phyloP scores from a whole-genome alignment of 2,329 filamentous ascomycete species.

The Alternaria incomplexa region DNA sequence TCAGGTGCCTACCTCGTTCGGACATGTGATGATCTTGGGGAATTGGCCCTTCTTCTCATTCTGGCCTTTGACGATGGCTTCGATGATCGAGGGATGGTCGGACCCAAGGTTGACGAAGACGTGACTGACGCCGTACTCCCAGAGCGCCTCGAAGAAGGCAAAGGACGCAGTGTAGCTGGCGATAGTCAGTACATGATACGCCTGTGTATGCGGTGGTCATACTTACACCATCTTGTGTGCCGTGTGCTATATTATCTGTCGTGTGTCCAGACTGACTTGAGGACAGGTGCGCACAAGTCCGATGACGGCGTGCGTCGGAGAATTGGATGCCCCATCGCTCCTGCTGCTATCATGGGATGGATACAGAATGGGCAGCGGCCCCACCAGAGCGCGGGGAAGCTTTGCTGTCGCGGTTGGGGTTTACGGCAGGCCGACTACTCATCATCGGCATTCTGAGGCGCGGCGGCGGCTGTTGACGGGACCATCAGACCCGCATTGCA shows the following conservation, averaged over 20 bases:
- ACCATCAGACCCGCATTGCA: background rate
- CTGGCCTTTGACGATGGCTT: slow-evolving; percentile 79
- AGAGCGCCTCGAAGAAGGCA: slow-evolving; percentile 82
- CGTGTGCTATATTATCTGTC: background rate
- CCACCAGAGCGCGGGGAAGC: slow-evolving; percentile 26
- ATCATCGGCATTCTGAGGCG: background rate
- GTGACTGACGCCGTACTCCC: slow-evolving; percentile 60
- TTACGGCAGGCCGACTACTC: background rate
- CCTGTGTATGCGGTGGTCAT: rapidly evolving
- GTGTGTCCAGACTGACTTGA: background rate
- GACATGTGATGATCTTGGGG: slow-evolving; percentile 77
- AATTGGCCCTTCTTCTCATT: slow-evolving; percentile 69
- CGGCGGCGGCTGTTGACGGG: background rate
- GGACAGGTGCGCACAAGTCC: background rate
- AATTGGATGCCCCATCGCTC: slow-evolving; percentile 2
- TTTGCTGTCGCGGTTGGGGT: background rate
- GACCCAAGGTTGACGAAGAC: slow-evolving; percentile 73
- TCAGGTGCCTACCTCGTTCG: slow-evolving; percentile 67
- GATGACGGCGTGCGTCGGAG: background rate
- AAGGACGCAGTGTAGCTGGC: slow-evolving; percentile 73
- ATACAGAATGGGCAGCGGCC: slow-evolving; percentile 7
- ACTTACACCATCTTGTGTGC: slow-evolving; percentile 32
- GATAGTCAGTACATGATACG: background rate
- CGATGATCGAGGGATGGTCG: slow-evolving; percentile 77
- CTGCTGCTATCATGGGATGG: background rate